These are phyloP conservation scores for Sarocladium kiliense DNA, from an alignment of 2,329 filamentous ascomycete genomes.

Conservation along the genomic window DNA sequence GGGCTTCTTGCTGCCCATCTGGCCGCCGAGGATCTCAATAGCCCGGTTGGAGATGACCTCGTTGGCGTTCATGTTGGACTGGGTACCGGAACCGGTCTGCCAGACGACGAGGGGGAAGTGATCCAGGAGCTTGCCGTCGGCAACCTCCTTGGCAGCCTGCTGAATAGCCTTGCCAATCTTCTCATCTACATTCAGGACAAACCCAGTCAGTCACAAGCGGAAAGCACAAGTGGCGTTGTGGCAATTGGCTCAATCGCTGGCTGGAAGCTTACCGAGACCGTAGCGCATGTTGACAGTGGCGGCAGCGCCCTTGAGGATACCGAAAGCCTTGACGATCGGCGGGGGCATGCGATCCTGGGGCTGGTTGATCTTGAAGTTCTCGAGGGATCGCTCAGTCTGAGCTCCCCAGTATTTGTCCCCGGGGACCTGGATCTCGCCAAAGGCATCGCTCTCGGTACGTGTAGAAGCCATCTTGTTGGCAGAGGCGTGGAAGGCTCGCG, in stretches of 20 bases:
- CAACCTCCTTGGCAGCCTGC: slow-evolving; percentile 89
- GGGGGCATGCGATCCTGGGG: slow-evolving; percentile 97
- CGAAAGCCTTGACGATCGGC: slow-evolving; percentile 87
- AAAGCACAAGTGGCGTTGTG: too few species aligned
- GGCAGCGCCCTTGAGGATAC: slow-evolving; percentile 94
- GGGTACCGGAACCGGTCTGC: slow-evolving; percentile 97
- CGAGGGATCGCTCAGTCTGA: slow-evolving; percentile 91
- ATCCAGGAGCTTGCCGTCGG: slow-evolving; percentile 86
- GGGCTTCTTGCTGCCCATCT: slow-evolving; percentile 94
- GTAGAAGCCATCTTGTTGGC: slow-evolving; percentile 49
- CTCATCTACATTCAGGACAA: background rate
- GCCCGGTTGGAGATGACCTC: slow-evolving; percentile 99
- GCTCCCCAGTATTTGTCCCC: slow-evolving; percentile 97
- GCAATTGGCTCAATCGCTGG: background rate
- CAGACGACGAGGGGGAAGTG: slow-evolving; percentile 98
- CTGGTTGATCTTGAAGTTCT: slow-evolving; percentile 99
- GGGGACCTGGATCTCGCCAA: slow-evolving; percentile 91
- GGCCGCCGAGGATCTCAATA: slow-evolving; percentile 92
- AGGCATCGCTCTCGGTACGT: slow-evolving; percentile 92
- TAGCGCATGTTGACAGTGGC: slow-evolving; percentile 93
- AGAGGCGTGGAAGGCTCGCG: slow-evolving; percentile 35
- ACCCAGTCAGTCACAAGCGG: slow-evolving; percentile 1
- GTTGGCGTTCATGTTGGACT: slow-evolving; percentile 99
- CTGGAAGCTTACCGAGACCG: slow-evolving; percentile 64
- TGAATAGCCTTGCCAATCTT: slow-evolving; percentile 90